Evolutionary conservation across 495 filamentous ascomycete species (phyloP).

Genomic region (Penicillium parvum): DNA sequence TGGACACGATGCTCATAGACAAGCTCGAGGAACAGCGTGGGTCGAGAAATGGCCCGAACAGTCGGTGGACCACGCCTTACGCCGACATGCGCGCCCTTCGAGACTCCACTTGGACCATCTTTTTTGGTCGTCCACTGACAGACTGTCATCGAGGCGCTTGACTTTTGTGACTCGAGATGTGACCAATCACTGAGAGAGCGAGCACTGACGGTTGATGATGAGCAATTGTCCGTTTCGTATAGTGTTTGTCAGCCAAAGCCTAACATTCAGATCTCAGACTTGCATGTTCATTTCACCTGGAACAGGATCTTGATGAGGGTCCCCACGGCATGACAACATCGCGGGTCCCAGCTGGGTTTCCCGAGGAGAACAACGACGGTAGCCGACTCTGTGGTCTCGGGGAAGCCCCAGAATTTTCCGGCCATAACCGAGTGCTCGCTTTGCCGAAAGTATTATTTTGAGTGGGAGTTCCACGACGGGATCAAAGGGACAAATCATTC

Average conservation of each 20-base stretch:
- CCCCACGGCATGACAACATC: constrained; percentile 4
- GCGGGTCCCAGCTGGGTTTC: constrained; percentile 9
- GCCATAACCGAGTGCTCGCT: constrained; percentile 23
- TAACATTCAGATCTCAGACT: not conserved
- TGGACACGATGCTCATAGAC: not conserved
- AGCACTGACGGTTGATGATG: constrained; percentile 3
- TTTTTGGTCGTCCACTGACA: constrained; percentile 11
- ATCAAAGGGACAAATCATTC: constrained; percentile 1
- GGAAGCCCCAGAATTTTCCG: constrained; percentile 26
- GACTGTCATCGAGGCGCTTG: constrained; percentile 9
- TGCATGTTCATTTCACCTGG: too few relatives aligned
- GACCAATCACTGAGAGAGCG: constrained; percentile 13
- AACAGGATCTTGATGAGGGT: constrained; percentile 1
- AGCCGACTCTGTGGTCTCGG: constrained; percentile 5
- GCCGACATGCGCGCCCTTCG: constrained; percentile 27
- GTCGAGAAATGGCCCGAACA: constrained; percentile 6
- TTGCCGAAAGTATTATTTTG: constrained; percentile 7
- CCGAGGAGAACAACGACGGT: constrained; percentile 17
- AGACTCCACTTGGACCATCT: constrained; percentile 15
- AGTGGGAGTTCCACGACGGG: constrained; percentile 4
- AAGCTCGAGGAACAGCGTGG: not conserved
- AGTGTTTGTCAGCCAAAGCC: constrained; percentile 1
- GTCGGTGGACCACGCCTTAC: constrained; percentile 22
- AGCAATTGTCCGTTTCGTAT: not conserved
- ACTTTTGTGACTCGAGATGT: constrained; percentile 1